Evolutionary conservation across 2,329 filamentous ascomycete species (phyloP).

Genomic region (Bipolaris bicolor): DNA sequence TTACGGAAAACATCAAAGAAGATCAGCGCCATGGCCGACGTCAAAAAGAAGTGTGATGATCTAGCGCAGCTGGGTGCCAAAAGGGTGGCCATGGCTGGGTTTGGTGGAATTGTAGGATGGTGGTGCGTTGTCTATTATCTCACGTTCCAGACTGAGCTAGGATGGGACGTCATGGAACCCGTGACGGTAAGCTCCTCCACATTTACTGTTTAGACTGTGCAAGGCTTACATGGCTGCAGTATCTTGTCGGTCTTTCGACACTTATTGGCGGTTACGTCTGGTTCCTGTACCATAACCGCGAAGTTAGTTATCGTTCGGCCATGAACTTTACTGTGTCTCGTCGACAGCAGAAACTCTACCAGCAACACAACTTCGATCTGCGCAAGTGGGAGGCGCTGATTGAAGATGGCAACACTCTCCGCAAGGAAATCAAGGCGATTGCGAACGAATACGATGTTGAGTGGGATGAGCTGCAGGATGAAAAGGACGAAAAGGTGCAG

Average conservation of each 20-base stretch:
- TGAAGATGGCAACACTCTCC: conserved; percentile 77
- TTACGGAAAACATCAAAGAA: conserved; percentile 73
- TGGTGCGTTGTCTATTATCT: conserved; percentile 79
- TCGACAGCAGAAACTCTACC: conserved; percentile 78
- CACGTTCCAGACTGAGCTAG: conserved; percentile 73
- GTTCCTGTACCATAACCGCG: conserved; percentile 91
- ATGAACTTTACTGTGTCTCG: conserved; percentile 85
- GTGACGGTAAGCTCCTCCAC: conserved; percentile 63
- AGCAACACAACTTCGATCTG: conserved; percentile 75
- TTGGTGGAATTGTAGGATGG: conserved; percentile 74
- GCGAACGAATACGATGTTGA: conserved; percentile 89
- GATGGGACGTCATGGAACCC: conserved; percentile 91
- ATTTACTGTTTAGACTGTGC: background rate
- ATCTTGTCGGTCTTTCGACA: conserved; percentile 82
- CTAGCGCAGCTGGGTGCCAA: conserved; percentile 80
- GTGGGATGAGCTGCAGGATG: conserved; percentile 79
- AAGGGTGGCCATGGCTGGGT: conserved; percentile 78
- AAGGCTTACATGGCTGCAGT: conserved; percentile 47
- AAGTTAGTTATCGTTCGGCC: conserved; percentile 84
- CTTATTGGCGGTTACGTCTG: conserved; percentile 91
- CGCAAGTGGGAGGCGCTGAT: conserved; percentile 78
- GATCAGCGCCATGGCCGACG: conserved; percentile 70
- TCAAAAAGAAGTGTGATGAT: conserved; percentile 82
- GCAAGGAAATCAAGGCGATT: conserved; percentile 78
- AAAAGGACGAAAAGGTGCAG: conserved; percentile 67